phyloP scores from a whole-genome alignment of 106 monocot genomes.

The Dendrobium catenatum region DNA sequence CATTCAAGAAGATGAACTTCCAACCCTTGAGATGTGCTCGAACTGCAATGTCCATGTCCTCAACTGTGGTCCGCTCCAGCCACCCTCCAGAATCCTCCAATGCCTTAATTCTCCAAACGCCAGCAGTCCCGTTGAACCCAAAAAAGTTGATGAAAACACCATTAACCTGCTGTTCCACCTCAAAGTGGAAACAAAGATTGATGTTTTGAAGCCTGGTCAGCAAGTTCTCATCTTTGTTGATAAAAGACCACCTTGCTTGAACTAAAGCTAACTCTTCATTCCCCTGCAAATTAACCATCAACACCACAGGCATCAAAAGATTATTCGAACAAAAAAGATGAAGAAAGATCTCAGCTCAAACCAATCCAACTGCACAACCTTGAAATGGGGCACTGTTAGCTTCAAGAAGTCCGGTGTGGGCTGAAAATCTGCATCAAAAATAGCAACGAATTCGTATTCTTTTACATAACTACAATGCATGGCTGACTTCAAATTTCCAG shows the following conservation, averaged over 20 bases:
- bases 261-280: slow-evolving; percentile 81
- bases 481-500: slow-evolving; percentile 92
- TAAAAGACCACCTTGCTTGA: slow-evolving; percentile 91
- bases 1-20: slow-evolving; percentile 93
- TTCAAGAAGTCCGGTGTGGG: slow-evolving; percentile 76
- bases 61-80: slow-evolving; percentile 66
- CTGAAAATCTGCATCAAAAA: slow-evolving; percentile 96
- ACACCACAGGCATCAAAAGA: neutral
- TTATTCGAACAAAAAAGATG: neutral
- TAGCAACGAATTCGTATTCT: slow-evolving; percentile 91
- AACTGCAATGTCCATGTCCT: no score
- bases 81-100: slow-evolving; percentile 90
- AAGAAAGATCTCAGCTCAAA: neutral
- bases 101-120: slow-evolving; percentile 93
- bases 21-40: slow-evolving; percentile 64
- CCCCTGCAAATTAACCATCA: slow-evolving; percentile 32
- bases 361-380: slow-evolving; percentile 26
- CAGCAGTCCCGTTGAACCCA: slow-evolving; percentile 95
- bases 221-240: slow-evolving; percentile 96
- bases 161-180: slow-evolving; percentile 97
- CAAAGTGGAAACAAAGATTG: slow-evolving; percentile 97
- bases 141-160: slow-evolving; percentile 92
- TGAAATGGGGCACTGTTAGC: slow-evolving; percentile 78
- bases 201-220: slow-evolving; percentile 88
- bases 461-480: slow-evolving; percentile 89